Conservation (phyloP, 768 basidiomycete genomes). For the Hypholoma sublateritium region DNA sequence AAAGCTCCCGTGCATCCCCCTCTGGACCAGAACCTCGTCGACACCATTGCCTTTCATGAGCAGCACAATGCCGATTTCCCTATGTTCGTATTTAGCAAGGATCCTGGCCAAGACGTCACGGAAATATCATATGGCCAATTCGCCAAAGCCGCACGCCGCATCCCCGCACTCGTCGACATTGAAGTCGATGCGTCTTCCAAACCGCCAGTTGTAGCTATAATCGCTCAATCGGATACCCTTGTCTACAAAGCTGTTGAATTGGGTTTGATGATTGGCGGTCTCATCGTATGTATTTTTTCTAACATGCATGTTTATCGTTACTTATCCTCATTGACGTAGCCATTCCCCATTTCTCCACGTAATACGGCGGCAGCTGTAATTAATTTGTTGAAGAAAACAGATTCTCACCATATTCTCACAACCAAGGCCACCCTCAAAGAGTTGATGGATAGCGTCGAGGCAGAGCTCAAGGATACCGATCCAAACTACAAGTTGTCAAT, state of each 20-base stretch:
- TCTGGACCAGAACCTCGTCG: slow-evolving; percentile 5
- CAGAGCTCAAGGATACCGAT: slow-evolving; percentile 17
- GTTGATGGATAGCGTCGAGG: slow-evolving; percentile 28
- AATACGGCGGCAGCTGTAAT: slow-evolving; percentile 12
- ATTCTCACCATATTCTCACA: slow-evolving; percentile 19
- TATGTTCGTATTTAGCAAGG: slow-evolving; percentile 8
- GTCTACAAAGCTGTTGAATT: slow-evolving; percentile 7
- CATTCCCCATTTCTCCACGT: slow-evolving; percentile 14
- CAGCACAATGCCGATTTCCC: slow-evolving; percentile 20
- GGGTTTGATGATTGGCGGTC: slow-evolving; percentile 9
- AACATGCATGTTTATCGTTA: background rate
- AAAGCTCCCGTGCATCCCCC: slow-evolving; percentile 7
- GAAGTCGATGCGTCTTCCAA: background rate
- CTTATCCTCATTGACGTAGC: background rate
- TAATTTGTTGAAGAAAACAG: slow-evolving; percentile 9
- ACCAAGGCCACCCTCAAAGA: slow-evolving; percentile 25
- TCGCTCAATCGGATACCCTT: slow-evolving; percentile 9
- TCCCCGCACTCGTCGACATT: slow-evolving; percentile 3
- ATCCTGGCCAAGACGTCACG: slow-evolving; percentile 1
- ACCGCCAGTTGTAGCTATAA: slow-evolving; percentile 7
- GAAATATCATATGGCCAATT: slow-evolving; percentile 8
- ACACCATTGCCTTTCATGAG: slow-evolving; percentile 58
- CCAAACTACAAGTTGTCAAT: slow-evolving; percentile 22
- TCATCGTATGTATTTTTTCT: background rate
- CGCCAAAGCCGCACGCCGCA: slow-evolving; percentile 4